Conservation (phyloP, 2,329 filamentous ascomycete species). For the Fusarium mangiferae region DNA sequence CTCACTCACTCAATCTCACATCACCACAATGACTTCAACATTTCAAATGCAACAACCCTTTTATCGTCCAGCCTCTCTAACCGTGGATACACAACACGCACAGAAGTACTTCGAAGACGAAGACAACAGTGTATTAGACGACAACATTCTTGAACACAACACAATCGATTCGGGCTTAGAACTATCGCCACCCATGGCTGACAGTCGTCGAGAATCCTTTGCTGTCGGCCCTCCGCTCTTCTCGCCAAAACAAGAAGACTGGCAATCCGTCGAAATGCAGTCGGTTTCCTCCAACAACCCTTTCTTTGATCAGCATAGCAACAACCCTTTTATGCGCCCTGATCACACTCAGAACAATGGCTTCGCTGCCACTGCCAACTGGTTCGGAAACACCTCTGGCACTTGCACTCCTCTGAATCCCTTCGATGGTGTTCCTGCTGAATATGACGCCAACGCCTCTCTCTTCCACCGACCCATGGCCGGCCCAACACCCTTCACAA, state of each 20-base stretch:
- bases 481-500: constrained; percentile 65
- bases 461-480: constrained; percentile 66
- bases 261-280: constrained; percentile 73
- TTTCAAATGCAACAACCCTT: constrained; percentile 60
- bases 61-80: constrained; percentile 61
- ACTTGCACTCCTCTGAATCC: constrained; percentile 79
- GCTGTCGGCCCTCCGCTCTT: constrained; percentile 66
- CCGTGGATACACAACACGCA: constrained; percentile 63
- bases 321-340: constrained; percentile 75
- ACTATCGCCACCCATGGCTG: constrained; percentile 70
- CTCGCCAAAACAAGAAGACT: constrained; percentile 72
- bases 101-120: constrained; percentile 71
- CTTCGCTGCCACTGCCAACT: constrained; percentile 59
- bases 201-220: constrained; percentile 72
- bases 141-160: constrained; percentile 68
- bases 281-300: constrained; percentile 71
- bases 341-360: constrained; percentile 59
- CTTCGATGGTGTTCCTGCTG: constrained; percentile 66
- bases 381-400: constrained; percentile 62
- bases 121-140: constrained; percentile 69
- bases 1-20: constrained; percentile 40
- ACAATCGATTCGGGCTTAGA: constrained; percentile 70
- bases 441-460: constrained; percentile 64
- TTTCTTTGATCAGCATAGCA: constrained; percentile 66
- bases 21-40: constrained; percentile 59